phyloP scores from a whole-genome alignment of 805 yeast genomes.

The Yarrowia sp. region DNA sequence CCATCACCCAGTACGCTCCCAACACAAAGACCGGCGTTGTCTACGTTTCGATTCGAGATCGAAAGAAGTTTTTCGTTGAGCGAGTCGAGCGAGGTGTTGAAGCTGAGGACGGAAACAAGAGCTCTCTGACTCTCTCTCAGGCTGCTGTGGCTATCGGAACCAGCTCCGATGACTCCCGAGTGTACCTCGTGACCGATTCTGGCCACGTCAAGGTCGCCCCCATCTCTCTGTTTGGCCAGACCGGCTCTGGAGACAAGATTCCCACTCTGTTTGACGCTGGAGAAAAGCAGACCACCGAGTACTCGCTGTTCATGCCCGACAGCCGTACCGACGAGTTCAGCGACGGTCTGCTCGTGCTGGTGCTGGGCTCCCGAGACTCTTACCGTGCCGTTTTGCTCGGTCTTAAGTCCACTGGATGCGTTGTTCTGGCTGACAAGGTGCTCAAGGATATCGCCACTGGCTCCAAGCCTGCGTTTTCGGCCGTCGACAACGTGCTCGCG shows the following conservation, averaged over 20 bases:
- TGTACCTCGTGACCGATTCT: conserved; percentile 18
- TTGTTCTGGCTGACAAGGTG: conserved; percentile 28
- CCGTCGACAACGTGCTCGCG: conserved; percentile 15
- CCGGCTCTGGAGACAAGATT: conserved; percentile 22
- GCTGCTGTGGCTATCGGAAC: conserved; percentile 17
- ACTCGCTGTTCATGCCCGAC: conserved; percentile 28
- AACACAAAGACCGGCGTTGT: conserved; percentile 36
- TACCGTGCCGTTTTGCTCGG: conserved; percentile 32
- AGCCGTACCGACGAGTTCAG: conserved; percentile 29
- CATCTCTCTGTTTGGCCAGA: conserved; percentile 21
- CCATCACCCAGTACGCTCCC: conserved; percentile 41
- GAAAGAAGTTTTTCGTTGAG: conserved; percentile 45
- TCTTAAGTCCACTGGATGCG: conserved; percentile 26
- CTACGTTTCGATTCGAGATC: conserved; percentile 46
- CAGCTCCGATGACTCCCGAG: conserved; percentile 14
- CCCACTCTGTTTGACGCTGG: conserved; percentile 35
- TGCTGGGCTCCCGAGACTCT: conserved; percentile 23
- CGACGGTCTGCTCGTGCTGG: conserved; percentile 27
- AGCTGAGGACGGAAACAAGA: conserved; percentile 7
- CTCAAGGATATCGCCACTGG: conserved; percentile 25
- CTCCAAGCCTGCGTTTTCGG: conserved; percentile 29
- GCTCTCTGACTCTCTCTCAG: conserved; percentile 23
- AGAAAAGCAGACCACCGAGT: conserved; percentile 27
- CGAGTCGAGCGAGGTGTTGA: conserved; percentile 24
- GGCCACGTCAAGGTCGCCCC: conserved; percentile 34